Conservation (phyloP, 345 rosid genomes). For the Lagerstroemia speciosa region DNA sequence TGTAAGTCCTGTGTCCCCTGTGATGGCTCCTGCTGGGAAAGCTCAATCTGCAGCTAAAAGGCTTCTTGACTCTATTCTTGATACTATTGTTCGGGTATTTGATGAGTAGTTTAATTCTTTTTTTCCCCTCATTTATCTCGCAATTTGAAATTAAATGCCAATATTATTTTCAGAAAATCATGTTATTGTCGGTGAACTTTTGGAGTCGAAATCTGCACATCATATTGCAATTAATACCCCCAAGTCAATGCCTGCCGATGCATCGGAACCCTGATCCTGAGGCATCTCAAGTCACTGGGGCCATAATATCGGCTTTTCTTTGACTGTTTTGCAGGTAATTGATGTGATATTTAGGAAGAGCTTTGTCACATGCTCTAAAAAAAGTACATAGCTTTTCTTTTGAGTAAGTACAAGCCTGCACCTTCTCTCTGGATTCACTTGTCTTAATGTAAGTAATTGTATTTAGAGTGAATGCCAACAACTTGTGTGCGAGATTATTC, state of each 20-base stretch:
- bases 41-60: slow-evolving; percentile 86
- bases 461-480: slow-evolving; percentile 96
- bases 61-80: slow-evolving; percentile 90
- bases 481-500: slow-evolving; percentile 92
- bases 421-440: slow-evolving; percentile 6
- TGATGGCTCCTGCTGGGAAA: slow-evolving; percentile 95
- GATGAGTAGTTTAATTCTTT: slow-evolving; percentile 38
- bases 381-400: not conserved
- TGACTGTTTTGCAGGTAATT: slow-evolving; percentile 87
- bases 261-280: slow-evolving; percentile 69
- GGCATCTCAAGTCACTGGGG: slow-evolving; percentile 86
- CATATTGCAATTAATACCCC: slow-evolving; percentile 57
- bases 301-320: slow-evolving; percentile 79
- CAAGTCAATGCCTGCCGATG: slow-evolving; percentile 49
- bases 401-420: not conserved
- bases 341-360: not conserved
- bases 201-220: slow-evolving; percentile 63
- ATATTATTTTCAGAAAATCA: slow-evolving; percentile 58
- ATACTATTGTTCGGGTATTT: slow-evolving; percentile 68
- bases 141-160: slow-evolving; percentile 13
- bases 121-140: slow-evolving; percentile 6
- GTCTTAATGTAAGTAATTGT: slow-evolving; percentile 4
- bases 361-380: not conserved
- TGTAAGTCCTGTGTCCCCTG: slow-evolving; percentile 90
- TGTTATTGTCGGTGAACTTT: slow-evolving; percentile 85